A percentile compares a stretch with the other conserved stretches of the same genome.
Conservation (phyloP, 306 rosid species). For the Arachis hypogaea region DNA sequence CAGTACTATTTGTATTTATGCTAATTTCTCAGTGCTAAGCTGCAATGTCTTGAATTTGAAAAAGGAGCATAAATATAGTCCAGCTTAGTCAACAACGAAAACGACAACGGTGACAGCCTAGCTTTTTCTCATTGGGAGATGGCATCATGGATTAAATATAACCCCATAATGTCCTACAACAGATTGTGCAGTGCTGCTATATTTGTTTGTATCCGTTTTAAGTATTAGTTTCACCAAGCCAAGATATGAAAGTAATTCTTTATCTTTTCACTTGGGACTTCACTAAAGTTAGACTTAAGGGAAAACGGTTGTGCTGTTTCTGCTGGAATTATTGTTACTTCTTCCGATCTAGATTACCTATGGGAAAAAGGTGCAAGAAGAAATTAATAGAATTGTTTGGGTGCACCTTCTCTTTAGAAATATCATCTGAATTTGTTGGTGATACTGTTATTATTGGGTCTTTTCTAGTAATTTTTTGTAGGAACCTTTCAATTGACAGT, state of each 20-base stretch:
- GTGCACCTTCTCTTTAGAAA: constrained; percentile 30
- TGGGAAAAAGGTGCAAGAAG: background rate
- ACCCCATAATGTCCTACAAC: background rate
- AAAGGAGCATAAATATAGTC: constrained; percentile 25
- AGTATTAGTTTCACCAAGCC: constrained; percentile 5
- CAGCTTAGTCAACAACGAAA: background rate
- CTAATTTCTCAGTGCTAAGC: background rate
- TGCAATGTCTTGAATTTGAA: constrained; percentile 31
- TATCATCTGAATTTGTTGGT: constrained; percentile 15
- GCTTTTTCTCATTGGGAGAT: too few species aligned
- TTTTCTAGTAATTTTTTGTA: background rate
- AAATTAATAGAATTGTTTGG: background rate
- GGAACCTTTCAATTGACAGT: background rate
- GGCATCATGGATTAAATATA: too few species aligned
- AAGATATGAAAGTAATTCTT: constrained; percentile 15
- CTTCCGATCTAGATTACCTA: background rate
- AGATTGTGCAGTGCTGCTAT: constrained; percentile 11
- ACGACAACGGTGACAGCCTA: too few species aligned
- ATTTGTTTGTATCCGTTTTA: constrained; percentile 8
- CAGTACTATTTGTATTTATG: too few species aligned
- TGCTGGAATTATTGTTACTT: constrained; percentile 1
- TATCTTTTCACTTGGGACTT: constrained; percentile 27
- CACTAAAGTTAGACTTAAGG: constrained; percentile 29
- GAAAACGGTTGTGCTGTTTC: constrained; percentile 5
- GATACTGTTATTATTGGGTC: constrained; percentile 5